Conservation (phyloP, 2,329 filamentous ascomycete species). For the Colletotrichum camelliae region DNA sequence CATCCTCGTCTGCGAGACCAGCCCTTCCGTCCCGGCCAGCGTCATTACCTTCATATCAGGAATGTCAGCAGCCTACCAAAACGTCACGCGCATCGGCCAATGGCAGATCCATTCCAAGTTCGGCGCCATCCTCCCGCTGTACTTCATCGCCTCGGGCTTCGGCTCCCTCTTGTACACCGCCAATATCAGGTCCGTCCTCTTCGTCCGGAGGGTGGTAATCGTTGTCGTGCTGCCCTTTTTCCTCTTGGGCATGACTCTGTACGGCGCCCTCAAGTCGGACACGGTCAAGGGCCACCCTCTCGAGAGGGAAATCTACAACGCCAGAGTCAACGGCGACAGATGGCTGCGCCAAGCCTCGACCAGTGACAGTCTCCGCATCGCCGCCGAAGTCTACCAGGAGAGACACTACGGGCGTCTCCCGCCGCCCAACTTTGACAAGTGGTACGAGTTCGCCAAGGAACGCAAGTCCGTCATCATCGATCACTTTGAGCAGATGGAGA, state of each 20-base stretch:
- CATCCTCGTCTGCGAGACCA: constrained; percentile 53
- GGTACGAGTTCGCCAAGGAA: constrained; percentile 80
- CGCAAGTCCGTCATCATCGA: constrained; percentile 76
- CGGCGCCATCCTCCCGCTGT: constrained; percentile 42
- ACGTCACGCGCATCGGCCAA: constrained; percentile 43
- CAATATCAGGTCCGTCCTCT: constrained; percentile 47
- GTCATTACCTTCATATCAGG: constrained; percentile 51
- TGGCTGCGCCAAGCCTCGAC: constrained; percentile 54
- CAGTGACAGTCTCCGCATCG: constrained; percentile 52
- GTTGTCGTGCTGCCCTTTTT: constrained; percentile 42
- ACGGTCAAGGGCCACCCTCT: constrained; percentile 48
- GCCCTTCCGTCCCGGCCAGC: constrained; percentile 45
- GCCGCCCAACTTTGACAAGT: constrained; percentile 82
- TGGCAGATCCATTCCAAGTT: constrained; percentile 48
- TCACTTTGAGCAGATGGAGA: constrained; percentile 80
- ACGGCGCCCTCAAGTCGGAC: constrained; percentile 34
- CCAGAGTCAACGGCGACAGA: constrained; percentile 50
- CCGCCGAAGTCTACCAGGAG: constrained; percentile 54
- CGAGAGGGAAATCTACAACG: constrained; percentile 53
- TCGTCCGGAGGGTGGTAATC: constrained; percentile 46
- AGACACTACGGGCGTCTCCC: constrained; percentile 69
- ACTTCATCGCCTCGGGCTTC: constrained; percentile 45
- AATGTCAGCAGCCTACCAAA: constrained; percentile 37
- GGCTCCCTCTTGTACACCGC: constrained; percentile 48
- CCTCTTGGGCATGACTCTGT: constrained; percentile 39